Evolutionary conservation across 2,329 filamentous ascomycete genomes (phyloP).

Genomic region (Paecilomyces formosus): DNA sequence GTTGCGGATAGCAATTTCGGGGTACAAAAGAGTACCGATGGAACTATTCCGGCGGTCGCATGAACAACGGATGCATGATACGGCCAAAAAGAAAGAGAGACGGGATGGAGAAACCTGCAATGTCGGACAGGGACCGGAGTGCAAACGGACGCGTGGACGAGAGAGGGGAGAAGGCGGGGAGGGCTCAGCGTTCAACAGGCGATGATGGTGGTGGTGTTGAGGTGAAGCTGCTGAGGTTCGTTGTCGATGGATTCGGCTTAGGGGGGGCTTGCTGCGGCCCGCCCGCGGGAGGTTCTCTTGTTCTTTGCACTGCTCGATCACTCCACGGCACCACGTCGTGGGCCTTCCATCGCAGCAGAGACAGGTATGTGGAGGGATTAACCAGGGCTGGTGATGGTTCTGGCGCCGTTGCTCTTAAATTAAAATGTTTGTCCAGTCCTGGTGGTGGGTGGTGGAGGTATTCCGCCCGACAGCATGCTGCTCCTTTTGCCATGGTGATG

Average conservation of each 20-base stretch:
- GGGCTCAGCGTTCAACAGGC: background rate
- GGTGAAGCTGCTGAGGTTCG: background rate
- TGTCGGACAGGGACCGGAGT: conserved; percentile 1
- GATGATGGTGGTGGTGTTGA: background rate
- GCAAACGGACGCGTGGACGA: conserved; percentile 1
- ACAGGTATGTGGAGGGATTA: background rate
- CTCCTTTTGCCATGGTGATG: background rate
- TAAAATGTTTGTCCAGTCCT: background rate
- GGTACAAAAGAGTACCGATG: conserved; percentile 7
- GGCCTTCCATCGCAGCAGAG: background rate
- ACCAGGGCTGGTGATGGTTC: background rate
- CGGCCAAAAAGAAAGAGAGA: conserved; percentile 7
- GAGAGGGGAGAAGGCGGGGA: conserved; percentile 1
- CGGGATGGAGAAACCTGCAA: conserved; percentile 3
- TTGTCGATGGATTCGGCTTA: background rate
- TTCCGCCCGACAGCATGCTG: background rate
- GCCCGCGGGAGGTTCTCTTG: background rate
- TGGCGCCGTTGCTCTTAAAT: no score
- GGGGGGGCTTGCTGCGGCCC: background rate
- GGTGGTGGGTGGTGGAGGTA: background rate
- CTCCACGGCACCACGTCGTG: background rate
- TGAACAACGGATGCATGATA: conserved; percentile 24
- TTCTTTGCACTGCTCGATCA: background rate
- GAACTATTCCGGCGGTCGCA: conserved; percentile 25
- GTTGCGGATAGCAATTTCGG: conserved; percentile 1